Base-by-base conservation (phyloP, 2,329 filamentous ascomycete genomes). In the Pseudomassariella vexata region DNA sequence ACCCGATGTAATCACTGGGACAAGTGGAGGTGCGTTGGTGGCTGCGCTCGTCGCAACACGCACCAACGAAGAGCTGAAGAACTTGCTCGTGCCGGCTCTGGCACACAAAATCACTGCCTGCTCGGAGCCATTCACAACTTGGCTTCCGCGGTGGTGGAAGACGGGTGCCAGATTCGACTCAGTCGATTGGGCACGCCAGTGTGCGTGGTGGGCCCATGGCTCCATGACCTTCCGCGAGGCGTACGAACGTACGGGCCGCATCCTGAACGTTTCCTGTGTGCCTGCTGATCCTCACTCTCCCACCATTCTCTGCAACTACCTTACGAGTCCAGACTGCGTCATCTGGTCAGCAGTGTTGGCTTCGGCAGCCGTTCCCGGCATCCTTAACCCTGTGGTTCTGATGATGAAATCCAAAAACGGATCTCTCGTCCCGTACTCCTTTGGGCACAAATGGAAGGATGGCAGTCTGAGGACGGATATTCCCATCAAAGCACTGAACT, bases 381-480 rank as follows among this genome's bases (percentile, higher is more conserved):
- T 98, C 36, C 66, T 96, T 21, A 96, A 96, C 51, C 92, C 92
- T 0, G 85, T 94, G 3, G 90, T 98, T 2, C 76, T 98, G 6
- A 85, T 86, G 67, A 89, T 95, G 68, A 95, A 94, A 63, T 84
- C 74, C 32, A 68, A 71, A 12, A 76, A 88, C 38, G 89, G 88
- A 2, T 79, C 69, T 3, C 68, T 98, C 4, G 77, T 79, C 1
- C 92, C 92, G 0, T 98, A 95, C 59, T 94, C 86, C 1, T 98
- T 98, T 53, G 92, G 92, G 0, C 89, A 96, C 66, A 96, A 96
- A 62, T 98, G 92, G 92, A 98, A 98, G 60, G 92, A 98, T 55
- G 92, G 92, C 32, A 92, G 84, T 46, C 64, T 98, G 34, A 76
- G 92, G 22, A 98, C 92, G 1, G 92, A 98, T 51, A 95, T 98